These are phyloP conservation scores for Uronychia binucleata DNA, from an alignment of 73 alveolate genomes.

Conservation along the genomic window DNA sequence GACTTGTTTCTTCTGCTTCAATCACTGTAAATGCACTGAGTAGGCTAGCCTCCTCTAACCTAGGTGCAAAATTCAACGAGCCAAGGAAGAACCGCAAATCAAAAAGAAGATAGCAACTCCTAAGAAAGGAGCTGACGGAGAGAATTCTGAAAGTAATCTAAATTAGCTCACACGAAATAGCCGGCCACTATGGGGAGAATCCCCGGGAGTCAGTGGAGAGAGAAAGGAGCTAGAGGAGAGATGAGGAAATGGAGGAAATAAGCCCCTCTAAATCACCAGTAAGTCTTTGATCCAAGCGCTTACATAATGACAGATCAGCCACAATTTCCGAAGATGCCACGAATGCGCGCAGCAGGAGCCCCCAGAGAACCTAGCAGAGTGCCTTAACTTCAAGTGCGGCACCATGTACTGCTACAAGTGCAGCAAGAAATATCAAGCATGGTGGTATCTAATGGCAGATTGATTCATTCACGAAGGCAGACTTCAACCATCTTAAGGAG, in stretches of 20 bases:
- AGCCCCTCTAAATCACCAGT: no score
- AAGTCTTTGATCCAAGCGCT: no score
- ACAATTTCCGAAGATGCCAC: background rate
- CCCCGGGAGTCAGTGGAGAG: no score
- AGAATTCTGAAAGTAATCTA: background rate
- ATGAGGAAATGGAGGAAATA: no score
- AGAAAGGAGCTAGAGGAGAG: no score
- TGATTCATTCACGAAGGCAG: constrained; percentile 37
- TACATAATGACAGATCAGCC: no score
- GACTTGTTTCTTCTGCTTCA: background rate
- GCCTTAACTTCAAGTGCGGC: background rate
- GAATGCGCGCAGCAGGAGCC: background rate
- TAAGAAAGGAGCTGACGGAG: background rate
- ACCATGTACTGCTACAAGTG: background rate
- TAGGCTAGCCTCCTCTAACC: background rate
- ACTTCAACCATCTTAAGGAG: constrained; percentile 26
- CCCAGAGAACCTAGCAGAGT: background rate
- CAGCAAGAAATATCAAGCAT: background rate
- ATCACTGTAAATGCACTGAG: background rate
- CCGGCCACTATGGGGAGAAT: no score
- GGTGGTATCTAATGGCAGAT: constrained; percentile 2
- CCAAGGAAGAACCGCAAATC: background rate
- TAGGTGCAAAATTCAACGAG: background rate
- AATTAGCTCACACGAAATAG: no score
- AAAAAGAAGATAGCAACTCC: background rate